These are phyloP conservation scores for Schizopora paradoxa DNA, from an alignment of 1,284 basidiomycete species.

Conservation along the genomic window DNA sequence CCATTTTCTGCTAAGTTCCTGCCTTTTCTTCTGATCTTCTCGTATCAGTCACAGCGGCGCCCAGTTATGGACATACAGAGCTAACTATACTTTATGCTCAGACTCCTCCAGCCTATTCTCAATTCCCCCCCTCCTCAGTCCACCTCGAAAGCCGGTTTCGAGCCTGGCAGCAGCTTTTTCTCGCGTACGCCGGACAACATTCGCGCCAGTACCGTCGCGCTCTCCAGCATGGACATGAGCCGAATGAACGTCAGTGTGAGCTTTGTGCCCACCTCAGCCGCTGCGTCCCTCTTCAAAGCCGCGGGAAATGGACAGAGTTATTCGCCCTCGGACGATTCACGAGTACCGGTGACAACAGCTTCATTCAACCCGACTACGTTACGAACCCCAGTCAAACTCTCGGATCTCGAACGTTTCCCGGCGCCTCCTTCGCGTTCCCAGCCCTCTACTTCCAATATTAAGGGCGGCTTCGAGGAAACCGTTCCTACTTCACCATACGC, in stretches of 20 bases:
- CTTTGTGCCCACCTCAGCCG: not conserved
- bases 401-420: too few species aligned
- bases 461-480: too few species aligned
- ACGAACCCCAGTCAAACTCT: too few species aligned
- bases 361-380: too few species aligned
- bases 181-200: conserved; percentile 49
- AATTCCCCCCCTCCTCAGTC: not conserved
- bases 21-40: not conserved
- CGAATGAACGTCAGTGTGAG: too few species aligned
- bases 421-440: too few species aligned
- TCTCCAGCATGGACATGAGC: conserved; percentile 52
- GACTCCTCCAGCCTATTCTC: not conserved
- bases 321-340: too few species aligned
- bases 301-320: too few species aligned
- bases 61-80: not conserved
- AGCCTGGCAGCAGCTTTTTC: conserved; percentile 3
- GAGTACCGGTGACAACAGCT: too few species aligned
- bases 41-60: not conserved
- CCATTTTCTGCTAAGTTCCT: conserved; percentile 3
- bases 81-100: not conserved
- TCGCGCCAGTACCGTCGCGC: conserved; percentile 57
- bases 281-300: not conserved
- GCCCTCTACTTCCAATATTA: too few species aligned
- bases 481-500: conserved; percentile 17
- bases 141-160: not conserved